A percentile compares a stretch with the other conserved stretches of the same genome.
Conservation (phyloP, 257 asterid genomes). For the Nicotiana knightiana region DNA sequence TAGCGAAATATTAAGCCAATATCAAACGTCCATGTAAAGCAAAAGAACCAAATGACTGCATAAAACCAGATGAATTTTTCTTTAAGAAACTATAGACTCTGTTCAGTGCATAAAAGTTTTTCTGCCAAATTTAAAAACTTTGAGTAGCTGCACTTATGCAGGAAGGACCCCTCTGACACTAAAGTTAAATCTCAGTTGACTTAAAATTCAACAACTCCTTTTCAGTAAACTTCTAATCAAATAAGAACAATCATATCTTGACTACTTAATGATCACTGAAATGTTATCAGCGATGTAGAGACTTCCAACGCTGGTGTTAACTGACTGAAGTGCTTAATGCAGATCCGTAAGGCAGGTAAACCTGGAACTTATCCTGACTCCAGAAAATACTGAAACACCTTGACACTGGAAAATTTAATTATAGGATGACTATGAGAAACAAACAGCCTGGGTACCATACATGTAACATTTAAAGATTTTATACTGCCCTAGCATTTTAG, state of each 20-base stretch:
- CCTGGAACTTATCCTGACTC: no score
- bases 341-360: no score
- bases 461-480: not conserved
- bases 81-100: not conserved
- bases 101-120: not conserved
- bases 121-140: not conserved
- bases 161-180: not conserved
- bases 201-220: not conserved
- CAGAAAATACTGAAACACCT: no score
- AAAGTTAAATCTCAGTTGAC: not conserved
- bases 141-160: not conserved
- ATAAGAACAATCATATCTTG: not conserved
- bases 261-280: not conserved
- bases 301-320: no score
- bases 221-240: not conserved
- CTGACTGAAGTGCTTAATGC: no score
- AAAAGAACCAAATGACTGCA: not conserved
- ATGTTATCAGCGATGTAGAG: no score
- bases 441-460: not conserved
- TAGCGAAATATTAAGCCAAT: conserved; percentile 10
- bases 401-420: no score
- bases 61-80: not conserved
- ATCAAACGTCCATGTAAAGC: not conserved
- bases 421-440: not conserved
- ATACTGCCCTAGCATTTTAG: not conserved